Evolutionary conservation across 2,329 filamentous ascomycete genomes (phyloP), one percentile per base, ranked within the genome.

Genomic region (Cladosporium sphaerospermum): DNA sequence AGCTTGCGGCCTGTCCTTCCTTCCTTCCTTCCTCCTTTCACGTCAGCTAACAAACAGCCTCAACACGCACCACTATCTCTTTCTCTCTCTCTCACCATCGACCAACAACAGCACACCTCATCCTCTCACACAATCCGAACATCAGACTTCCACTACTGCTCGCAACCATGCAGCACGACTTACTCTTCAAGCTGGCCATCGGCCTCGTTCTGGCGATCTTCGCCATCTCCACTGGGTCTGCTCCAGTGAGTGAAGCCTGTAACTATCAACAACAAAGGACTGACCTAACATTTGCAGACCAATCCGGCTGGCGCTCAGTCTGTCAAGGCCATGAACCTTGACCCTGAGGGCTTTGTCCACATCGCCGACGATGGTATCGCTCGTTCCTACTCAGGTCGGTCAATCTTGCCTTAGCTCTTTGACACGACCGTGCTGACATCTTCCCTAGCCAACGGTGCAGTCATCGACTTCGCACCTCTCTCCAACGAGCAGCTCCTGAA

Each of bases 351-450:
- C 7, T 50, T 42, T 11, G 44, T 58, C 19, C 55, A 61, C 53
- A 39, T 60, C 23, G 58, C 45, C 31, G 56, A 61, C 23, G 59
- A 61, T 39, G 59, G 59, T 34, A 46, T 61, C 13, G 54, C 51
- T 10, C 56, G 59, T 31, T 59, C 57, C 19, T 60, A 57, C 52
- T 55, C 56, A 34, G 23, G 47, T 43, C 6, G n/a, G 31, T 36
- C n/a, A n/a, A 9, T 36, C 11, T 40, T 33, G 18, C 11, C 23
- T 28, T 4, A 5, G 7, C 23, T 28, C 23, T 5, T 28, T 28
- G 23, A 28, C 31, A 2, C 43, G 23, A 9, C 28, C 32, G 19
- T 23, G 14, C 33, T 23, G 14, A 33, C 28, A 14, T 16, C 34
- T 13, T 40, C n/a, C 14, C 14, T 34, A 39, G 53, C 45, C 23